Evolutionary conservation across 148 eudicot genomes (phyloP).

Genomic region (Camellia lanceoleosa): DNA sequence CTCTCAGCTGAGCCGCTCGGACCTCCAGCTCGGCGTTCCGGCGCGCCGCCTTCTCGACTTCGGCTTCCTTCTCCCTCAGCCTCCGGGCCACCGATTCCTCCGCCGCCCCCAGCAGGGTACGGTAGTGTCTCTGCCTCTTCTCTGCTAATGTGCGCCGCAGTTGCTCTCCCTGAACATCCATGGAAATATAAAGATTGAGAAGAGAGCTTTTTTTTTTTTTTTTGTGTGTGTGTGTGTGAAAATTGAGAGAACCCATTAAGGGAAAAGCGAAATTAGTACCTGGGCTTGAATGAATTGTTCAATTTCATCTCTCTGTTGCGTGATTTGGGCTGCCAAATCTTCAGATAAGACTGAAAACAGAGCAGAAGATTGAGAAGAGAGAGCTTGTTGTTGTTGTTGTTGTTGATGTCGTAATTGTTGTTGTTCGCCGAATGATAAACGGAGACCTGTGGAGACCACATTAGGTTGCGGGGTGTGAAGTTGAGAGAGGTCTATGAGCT

Average conservation of each 20-base stretch:
- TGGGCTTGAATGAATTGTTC: conserved; percentile 53
- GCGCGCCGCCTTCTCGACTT: conserved; percentile 40
- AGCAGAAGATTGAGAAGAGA: conserved; percentile 34
- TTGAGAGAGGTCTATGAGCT: conserved; percentile 40
- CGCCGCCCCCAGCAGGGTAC: conserved; percentile 44
- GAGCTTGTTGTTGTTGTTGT: conserved; percentile 24
- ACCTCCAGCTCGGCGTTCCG: conserved; percentile 63
- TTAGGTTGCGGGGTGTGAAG: conserved; percentile 31
- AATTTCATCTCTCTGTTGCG: conserved; percentile 61
- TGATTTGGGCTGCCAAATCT: conserved; percentile 49
- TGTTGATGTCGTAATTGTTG: conserved; percentile 25
- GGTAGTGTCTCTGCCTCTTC: conserved; percentile 50
- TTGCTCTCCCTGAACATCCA: conserved; percentile 40
- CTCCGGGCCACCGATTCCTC: conserved; percentile 38
- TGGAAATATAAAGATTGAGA: no score
- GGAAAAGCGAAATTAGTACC: conserved; percentile 27
- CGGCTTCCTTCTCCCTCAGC: conserved; percentile 54
- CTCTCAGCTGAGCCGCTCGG: conserved; percentile 40
- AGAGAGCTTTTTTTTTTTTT: no score
- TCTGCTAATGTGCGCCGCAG: conserved; percentile 58
- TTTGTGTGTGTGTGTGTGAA: neutral
- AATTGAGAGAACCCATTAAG: neutral
- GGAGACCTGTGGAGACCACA: conserved; percentile 56
- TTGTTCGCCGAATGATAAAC: conserved; percentile 58
- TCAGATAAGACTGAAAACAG: conserved; percentile 37